Conservation (phyloP, 1,284 basidiomycete species). For the Ceratobasidium sp. region DNA sequence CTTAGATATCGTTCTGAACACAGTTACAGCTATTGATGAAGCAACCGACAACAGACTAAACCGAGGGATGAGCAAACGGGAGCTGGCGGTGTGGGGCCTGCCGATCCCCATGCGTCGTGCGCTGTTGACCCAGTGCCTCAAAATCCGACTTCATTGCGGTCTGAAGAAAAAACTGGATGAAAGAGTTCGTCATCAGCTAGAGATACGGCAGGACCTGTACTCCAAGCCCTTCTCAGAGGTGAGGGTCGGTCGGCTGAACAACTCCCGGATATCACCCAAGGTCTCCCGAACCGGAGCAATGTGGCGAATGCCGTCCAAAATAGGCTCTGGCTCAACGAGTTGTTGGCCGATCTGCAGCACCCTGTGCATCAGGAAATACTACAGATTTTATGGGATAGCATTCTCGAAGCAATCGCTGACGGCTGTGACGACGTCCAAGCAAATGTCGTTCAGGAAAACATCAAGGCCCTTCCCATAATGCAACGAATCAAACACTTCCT, state of each 20-base stretch:
- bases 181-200: background rate
- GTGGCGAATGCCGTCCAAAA: conserved; percentile 9
- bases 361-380: conserved; percentile 20
- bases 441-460: conserved; percentile 1
- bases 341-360: background rate
- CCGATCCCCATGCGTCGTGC: background rate
- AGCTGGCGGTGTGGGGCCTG: conserved; percentile 25
- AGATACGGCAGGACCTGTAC: conserved; percentile 4
- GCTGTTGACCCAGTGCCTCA: conserved; percentile 19
- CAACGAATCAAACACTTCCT: conserved; percentile 10
- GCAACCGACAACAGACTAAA: conserved; percentile 2
- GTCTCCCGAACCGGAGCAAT: background rate
- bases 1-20: conserved; percentile 1
- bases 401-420: conserved; percentile 15
- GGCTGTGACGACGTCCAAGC: conserved; percentile 2
- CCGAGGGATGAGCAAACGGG: conserved; percentile 14
- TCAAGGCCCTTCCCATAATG: background rate
- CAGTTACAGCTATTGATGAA: background rate
- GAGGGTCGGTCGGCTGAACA: background rate
- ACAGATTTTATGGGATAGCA: conserved; percentile 20
- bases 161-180: conserved; percentile 16
- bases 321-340: conserved; percentile 20
- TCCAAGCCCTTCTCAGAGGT: background rate
- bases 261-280: too few relatives aligned
- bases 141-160: conserved; percentile 10